Base-by-base conservation (phyloP, 305 asterid genomes). In the Ajuga reptans region DNA sequence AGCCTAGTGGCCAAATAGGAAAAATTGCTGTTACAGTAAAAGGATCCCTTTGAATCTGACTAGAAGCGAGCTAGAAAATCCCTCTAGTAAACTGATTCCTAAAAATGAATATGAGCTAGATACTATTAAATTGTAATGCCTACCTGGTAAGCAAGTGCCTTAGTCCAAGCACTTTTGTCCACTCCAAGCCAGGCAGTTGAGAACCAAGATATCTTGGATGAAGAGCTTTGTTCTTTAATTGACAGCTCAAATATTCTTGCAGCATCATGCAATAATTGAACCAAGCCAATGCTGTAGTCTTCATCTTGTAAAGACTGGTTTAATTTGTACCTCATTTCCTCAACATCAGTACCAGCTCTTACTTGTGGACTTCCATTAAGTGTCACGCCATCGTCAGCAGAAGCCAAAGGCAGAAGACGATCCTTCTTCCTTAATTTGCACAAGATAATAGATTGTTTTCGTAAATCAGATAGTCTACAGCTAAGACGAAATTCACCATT, bases 111-210 rank as follows among this genome's bases (percentile, higher is more conserved):
- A 21, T 21, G 27, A 21, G 27, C 27, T 21, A 21, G 27, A 21
- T 21, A 21, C 27, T 21, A 24, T 42, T 53, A 17, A 10, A 62
- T 47, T 47, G 10, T 18, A 61, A 52, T 4, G 74, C 78, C 57
- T 46, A 91, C 99, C 99, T 94, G 99, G 82, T 94, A 94, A 50
- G 99, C 87, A 56, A 94, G 84, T 54, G 70, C 87, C 85, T 89
- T 94, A 50, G 82, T 81, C 98, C 98, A 94, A 58, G 89, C 88
- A 83, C 72, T 79, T 75, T 78, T 87, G 82, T 91, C 99, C 74
- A 80, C 84, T 51, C 99, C 96, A 64, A 88, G 90, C 98, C 98
- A 94, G 58, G 90, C 85, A 76, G 88, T 80, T 67, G 97, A 84
- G 81, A 94, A 89, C 99, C 99, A 94, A 29, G 88, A 82, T 17